These are phyloP conservation scores for Pleurotus giganteus DNA, from an alignment of 768 basidiomycete genomes.

Conservation along the genomic window DNA sequence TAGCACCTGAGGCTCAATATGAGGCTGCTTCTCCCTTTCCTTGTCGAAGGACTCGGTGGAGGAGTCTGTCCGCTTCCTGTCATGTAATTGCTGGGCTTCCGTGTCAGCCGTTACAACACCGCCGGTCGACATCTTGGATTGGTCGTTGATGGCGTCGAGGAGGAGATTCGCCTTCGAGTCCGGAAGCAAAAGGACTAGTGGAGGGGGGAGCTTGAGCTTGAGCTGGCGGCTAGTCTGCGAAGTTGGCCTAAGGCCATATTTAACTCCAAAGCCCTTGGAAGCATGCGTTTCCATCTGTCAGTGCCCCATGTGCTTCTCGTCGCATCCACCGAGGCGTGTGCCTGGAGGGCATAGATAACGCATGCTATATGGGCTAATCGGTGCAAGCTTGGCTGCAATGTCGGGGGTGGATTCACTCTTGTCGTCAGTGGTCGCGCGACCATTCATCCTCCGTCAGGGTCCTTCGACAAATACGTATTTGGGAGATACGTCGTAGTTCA, in stretches of 20 bases:
- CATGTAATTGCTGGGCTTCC: constrained; percentile 13
- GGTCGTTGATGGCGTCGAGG: too few species aligned
- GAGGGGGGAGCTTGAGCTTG: background rate
- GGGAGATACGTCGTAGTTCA: background rate
- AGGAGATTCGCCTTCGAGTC: background rate
- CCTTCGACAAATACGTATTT: background rate
- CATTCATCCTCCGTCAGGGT: constrained; percentile 1
- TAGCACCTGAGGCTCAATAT: constrained; percentile 22
- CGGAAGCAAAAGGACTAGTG: background rate
- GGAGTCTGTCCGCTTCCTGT: constrained; percentile 18
- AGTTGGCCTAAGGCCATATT: background rate
- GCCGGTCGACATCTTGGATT: background rate
- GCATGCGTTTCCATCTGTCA: constrained; percentile 10
- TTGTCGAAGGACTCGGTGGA: constrained; percentile 19
- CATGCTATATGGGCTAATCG: constrained; percentile 5
- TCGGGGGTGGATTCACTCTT: background rate
- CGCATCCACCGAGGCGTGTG: constrained; percentile 6
- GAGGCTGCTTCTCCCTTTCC: constrained; percentile 20
- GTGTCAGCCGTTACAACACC: background rate
- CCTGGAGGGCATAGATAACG: constrained; percentile 7
- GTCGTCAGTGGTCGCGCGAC: constrained; percentile 2
- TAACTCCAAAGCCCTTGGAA: background rate
- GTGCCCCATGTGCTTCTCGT: constrained; percentile 9
- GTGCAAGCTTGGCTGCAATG: background rate
- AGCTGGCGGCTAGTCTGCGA: background rate